phyloP scores from a whole-genome alignment of 2,329 filamentous ascomycete species.

The Ilyonectria sp. region DNA sequence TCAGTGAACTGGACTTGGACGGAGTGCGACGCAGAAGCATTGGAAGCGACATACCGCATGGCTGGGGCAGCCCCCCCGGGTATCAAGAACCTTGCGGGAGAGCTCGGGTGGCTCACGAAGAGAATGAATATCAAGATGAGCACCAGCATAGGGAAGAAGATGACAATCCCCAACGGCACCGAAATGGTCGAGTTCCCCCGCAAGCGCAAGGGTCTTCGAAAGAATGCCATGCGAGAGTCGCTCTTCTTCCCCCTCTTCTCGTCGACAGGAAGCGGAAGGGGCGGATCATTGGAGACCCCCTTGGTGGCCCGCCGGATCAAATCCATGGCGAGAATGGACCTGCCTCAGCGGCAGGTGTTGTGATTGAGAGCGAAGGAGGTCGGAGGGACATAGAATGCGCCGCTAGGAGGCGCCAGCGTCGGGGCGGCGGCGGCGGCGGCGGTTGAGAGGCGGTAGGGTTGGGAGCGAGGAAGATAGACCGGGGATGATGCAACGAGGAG shows the following conservation, averaged over 20 bases:
- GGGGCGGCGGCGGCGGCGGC: conserved; percentile 44
- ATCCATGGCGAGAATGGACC: conserved; percentile 64
- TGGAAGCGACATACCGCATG: conserved; percentile 78
- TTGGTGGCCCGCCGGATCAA: conserved; percentile 69
- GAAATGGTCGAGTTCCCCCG: conserved; percentile 94
- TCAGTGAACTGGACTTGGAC: conserved; percentile 32
- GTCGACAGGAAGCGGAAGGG: conserved; percentile 62
- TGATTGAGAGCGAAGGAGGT: conserved; percentile 49
- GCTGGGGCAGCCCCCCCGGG: conserved; percentile 89
- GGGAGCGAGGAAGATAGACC: conserved; percentile 15
- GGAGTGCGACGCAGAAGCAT: neutral
- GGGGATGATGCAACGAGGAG: neutral
- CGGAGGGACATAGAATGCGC: conserved; percentile 47
- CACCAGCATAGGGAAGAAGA: conserved; percentile 93
- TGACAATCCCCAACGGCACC: conserved; percentile 90
- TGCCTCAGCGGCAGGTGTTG: conserved; percentile 59
- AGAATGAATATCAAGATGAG: conserved; percentile 92
- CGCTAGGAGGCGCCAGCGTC: conserved; percentile 39
- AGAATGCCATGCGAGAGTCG: conserved; percentile 78
- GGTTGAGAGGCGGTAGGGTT: conserved; percentile 18
- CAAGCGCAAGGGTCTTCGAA: conserved; percentile 88
- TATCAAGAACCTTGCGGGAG: conserved; percentile 86
- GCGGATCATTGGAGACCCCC: conserved; percentile 61
- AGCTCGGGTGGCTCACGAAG: conserved; percentile 89
- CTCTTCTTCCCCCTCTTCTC: conserved; percentile 64